Base-by-base conservation (phyloP, 2,329 filamentous ascomycete genomes). In the Fusarium sp. region DNA sequence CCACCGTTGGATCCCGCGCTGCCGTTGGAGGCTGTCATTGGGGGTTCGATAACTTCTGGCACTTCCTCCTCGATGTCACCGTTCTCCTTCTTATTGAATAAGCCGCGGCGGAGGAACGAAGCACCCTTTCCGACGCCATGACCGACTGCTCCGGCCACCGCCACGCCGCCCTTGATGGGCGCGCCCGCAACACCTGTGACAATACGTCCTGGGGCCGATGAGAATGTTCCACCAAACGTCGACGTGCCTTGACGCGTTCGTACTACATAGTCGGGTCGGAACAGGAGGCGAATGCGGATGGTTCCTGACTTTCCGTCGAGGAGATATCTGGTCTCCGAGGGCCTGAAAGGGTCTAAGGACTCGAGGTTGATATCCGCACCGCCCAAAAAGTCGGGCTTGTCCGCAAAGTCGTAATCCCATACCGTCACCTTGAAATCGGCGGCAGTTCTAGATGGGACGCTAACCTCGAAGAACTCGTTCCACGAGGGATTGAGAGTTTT, bases 361-460 rank as follows among this genome's bases (percentile, higher is more conserved):
- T 92, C 89, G 15, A 99, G 87, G 73, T 94, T 90, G 76, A 99
- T 94, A 6, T 84, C 82, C 1, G 94, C 87, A 63, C 86, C 88
- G 46, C 96, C 96, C n/a, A 99, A 84, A 78, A 92, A 93, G 80
- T 99, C 96, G 2, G 95, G 94, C 81, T 95, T 95, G 79, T 97
- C 94, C 50, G 94, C 95, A 84, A 98, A 97, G 79, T 99, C 96
- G 89, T 95, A 99, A 78, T 99, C 96, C 78, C 91, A 97, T 3
- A 98, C 91, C 60, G 93, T 92, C 75, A 94, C 90, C 34, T 87
- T 87, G 81, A 99, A 96, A 28, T 96, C 89, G 39, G 95, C 92
- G 0, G 88, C 94, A 15, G 94, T 97, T 62, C 96, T 89, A 13
- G 94, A 97, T 16, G 93, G 90, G 55, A 99, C 85, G 1, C 90